Evolutionary conservation across 2,329 filamentous ascomycete species (phyloP), one percentile per base, ranked within the genome.

Genomic region (Diaporthe citriasiana): DNA sequence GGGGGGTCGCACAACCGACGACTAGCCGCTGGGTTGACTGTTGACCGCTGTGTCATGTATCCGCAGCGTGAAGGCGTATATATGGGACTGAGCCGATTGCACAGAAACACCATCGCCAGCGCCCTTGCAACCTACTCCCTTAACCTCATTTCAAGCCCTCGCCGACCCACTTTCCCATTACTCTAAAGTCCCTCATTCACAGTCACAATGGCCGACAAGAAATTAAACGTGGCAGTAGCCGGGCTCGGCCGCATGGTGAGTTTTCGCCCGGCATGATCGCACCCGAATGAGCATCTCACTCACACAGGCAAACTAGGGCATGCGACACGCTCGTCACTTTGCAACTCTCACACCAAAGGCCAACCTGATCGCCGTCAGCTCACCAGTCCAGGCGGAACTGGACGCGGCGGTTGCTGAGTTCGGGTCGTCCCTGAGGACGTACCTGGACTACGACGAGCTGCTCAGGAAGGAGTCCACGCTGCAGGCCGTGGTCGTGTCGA

Each of bases 291-390:
- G 33, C 30, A 30, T 12, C 22, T 19, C 30, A 51, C 60, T 66
- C 60, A 66, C 27, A 66, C 27, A 2, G 12, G 0, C 4, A 2
- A 38, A 19, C 22, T 66, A 66, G 85, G 87, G 87, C 63, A 84
- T 85, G 74, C 83, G 86, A n/a, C 87, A 89, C 80, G 87, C 85
- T 70, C 79, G 85, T 60, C 87, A 86, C 76, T 84, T 88, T 73
- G 72, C 72, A 42, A 69, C 38, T 17, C 57, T 73, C 22, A 70
- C 72, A 27, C 72, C 72, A 27, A 59, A 70, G 25, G 30, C 55
- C 15, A 59, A 63, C 30, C 22, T 66, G 22, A 66, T 66, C 13
- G 60, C 60, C 27, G 60, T 66, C 45, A 66, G 60, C 60, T 66
- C 60, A 25, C 60, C 60, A 66, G 60, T 66, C 60, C 60, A 66